Evolutionary conservation across 2,329 filamentous ascomycete species (phyloP).

Genomic region (Alternaria panax): DNA sequence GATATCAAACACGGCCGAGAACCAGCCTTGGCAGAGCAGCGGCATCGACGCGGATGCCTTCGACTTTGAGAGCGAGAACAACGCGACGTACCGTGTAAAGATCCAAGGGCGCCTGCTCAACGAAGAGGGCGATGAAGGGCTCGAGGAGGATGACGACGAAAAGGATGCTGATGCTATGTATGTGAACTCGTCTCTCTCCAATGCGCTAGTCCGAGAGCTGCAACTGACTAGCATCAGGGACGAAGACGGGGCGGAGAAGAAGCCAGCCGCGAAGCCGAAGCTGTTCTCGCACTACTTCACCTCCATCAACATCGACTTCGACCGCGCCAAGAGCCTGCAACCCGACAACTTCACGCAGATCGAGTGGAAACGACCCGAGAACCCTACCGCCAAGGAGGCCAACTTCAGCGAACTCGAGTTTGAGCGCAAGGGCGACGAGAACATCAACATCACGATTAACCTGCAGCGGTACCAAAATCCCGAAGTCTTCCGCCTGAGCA

Average conservation of each 20-base stretch:
- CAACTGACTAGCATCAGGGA: constrained; percentile 48
- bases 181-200: constrained; percentile 4
- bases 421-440: constrained; percentile 90
- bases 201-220: not conserved
- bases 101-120: constrained; percentile 86
- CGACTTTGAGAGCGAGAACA: constrained; percentile 78
- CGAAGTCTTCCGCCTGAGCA: constrained; percentile 82
- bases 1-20: constrained; percentile 93
- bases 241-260: constrained; percentile 59
- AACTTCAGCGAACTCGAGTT: constrained; percentile 94
- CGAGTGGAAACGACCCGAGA: constrained; percentile 86
- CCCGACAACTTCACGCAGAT: constrained; percentile 68
- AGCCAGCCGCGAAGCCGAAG: constrained; percentile 55
- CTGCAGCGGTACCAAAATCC: constrained; percentile 83
- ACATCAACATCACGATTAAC: constrained; percentile 88
- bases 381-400: constrained; percentile 67
- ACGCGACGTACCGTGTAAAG: constrained; percentile 86
- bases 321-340: constrained; percentile 69
- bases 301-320: constrained; percentile 71
- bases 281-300: constrained; percentile 82
- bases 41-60: constrained; percentile 75
- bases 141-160: constrained; percentile 42
- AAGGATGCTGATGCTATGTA: constrained; percentile 62
- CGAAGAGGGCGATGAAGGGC: constrained; percentile 49
- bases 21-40: constrained; percentile 88